Conservation (phyloP, 2,329 filamentous ascomycete genomes). For the Penicillium nordicum region DNA sequence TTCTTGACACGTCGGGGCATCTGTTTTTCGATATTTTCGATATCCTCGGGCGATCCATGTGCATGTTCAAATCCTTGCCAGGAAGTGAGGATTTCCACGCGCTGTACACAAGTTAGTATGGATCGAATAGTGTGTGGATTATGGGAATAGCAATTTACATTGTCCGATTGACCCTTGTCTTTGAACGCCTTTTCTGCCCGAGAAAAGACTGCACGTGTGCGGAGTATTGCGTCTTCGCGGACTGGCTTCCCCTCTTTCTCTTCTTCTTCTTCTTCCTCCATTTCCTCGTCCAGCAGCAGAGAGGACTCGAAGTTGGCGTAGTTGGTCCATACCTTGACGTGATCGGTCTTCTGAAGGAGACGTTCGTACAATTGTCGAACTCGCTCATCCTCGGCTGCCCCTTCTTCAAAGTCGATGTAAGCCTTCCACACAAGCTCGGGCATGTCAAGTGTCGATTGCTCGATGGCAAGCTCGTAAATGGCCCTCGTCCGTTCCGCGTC, state of each 20-base stretch:
- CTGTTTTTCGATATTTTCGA: slow-evolving; percentile 81
- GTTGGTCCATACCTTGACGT: slow-evolving; percentile 98
- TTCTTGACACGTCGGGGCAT: slow-evolving; percentile 95
- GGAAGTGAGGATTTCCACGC: slow-evolving; percentile 84
- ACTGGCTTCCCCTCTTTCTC: slow-evolving; percentile 59
- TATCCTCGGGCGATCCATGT: slow-evolving; percentile 71
- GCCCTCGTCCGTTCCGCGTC: slow-evolving; percentile 82
- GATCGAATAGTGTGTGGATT: neutral
- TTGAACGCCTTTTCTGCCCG: slow-evolving; percentile 84
- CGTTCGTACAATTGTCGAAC: slow-evolving; percentile 84
- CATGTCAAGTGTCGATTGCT: slow-evolving; percentile 86
- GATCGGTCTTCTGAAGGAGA: slow-evolving; percentile 88
- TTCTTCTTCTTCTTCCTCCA: slow-evolving; percentile 55
- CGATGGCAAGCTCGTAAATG: slow-evolving; percentile 87
- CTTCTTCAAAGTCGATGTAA: slow-evolving; percentile 98
- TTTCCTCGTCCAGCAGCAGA: slow-evolving; percentile 72
- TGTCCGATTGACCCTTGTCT: slow-evolving; percentile 85
- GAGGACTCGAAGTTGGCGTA: slow-evolving; percentile 99
- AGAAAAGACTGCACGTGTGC: slow-evolving; percentile 79
- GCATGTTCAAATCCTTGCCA: slow-evolving; percentile 91
- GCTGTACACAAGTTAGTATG: slow-evolving; percentile 45
- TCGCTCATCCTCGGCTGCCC: slow-evolving; percentile 84
- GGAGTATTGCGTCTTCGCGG: slow-evolving; percentile 76
- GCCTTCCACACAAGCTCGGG: slow-evolving; percentile 96
- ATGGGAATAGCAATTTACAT: slow-evolving; percentile 47